Base-by-base conservation (phyloP, 139 green algal genomes). In the Marvania coccoides region DNA sequence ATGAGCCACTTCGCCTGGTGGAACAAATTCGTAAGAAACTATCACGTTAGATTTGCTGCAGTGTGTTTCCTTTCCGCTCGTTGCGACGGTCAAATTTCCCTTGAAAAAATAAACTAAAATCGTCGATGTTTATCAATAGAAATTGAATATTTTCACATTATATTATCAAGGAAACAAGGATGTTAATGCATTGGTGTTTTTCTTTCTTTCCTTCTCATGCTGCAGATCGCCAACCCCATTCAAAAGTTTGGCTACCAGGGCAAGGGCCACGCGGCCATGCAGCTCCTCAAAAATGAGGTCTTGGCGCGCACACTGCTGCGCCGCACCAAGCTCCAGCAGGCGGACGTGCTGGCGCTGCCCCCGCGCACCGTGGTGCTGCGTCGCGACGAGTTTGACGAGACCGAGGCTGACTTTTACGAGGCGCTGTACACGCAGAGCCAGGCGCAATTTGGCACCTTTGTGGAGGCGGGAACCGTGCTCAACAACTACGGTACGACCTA, bases 371-470 rank as follows among this genome's bases (percentile, higher is more conserved):
- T 90, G 53, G 65, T 87, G 30, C 59, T 95, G 68, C 76, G 85
- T 9, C 75, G 80, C 33, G 79, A 89, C 58, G 62, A 58, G n/a
- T 88, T 95, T 68, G 85, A 92, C 71, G 73, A 71, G 59, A 63
- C 71, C 5, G 91, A 98, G 82, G 64, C 77, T 39, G 92, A 98
- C 78, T 97, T 95, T 57, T 98, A 97, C 60, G 80, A 95, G 75
- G 83, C 87, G 6, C 79, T 88, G 46, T 88, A 88, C 78, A 95
- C 85, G 8, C 89, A 97, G 81, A 88, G 64, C 58, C 85, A 93
- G 58, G 88, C 85, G 2, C 79, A 88, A 56, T 93, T 91, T 69
- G 74, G 69, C 30, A 70, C 77, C 9, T 95, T 87, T 67, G 83
- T 95, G 34, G 10, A 40, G 9, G 26, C n/a, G 24, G 69, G 69